Evolutionary conservation across 2,329 filamentous ascomycete species (phyloP), one percentile per base, ranked within the genome.

Genomic region (Bipolaris oryzae): DNA sequence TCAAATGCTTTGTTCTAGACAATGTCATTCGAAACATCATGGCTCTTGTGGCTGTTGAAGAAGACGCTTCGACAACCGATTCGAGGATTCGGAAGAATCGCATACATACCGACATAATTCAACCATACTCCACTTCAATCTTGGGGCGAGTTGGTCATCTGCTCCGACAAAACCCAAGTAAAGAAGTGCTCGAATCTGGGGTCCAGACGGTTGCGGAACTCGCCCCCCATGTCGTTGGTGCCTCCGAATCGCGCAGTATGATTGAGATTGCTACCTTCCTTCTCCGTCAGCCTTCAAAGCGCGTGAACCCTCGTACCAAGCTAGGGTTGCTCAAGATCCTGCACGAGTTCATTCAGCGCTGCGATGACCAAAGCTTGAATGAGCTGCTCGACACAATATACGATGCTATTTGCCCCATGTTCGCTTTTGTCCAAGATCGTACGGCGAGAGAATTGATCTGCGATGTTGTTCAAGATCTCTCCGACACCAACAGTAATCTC

Each of bases 391-490:
- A 83, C 42, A 82, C 84, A 34, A 85, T 96, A 0, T 96, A 90
- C 72, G 81, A 86, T 43, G 91, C 91, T 0, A 78, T 95, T 9
- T 89, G 90, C 3, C 88, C 90, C 0, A 83, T 98, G 33, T 98
- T 96, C 72, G 90, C 91, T 52, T 96, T 93, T 73, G 94, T 98
- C 79, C 91, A 88, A 66, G 93, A 98, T 74, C 84, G 87, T 41
- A 79, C 85, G 41, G 96, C 92, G 70, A 85, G 95, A 52, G 82
- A 87, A 60, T 82, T 91, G 0, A 78, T 98, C 25, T 90, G 89
- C 15, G 82, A 87, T 42, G 89, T 96, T 3, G 78, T 98, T 7
- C 76, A 82, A 13, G 88, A 89, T 16, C 87, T 96, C 58, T 87
- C 91, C 1, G 78, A 82, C 7, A 85, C 85, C 43, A 86, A 91